phyloP scores from a whole-genome alignment of 805 yeast genomes.

The Suhomyces pyralidae region DNA sequence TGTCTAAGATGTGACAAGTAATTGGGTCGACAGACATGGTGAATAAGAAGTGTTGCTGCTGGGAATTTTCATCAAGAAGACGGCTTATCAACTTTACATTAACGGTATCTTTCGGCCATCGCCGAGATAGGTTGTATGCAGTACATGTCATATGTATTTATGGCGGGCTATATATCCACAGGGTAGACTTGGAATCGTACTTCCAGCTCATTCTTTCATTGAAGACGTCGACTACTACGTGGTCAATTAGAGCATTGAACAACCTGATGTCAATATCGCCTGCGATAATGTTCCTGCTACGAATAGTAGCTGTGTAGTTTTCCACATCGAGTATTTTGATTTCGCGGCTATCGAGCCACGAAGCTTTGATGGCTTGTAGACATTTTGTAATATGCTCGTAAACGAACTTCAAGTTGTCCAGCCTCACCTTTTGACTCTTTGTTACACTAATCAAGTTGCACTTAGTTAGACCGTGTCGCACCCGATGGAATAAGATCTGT shows the following conservation, averaged over 20 bases:
- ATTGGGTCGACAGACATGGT: constrained; percentile 49
- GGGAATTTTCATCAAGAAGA: not conserved
- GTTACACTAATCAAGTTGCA: constrained; percentile 22
- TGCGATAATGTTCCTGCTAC: constrained; percentile 3
- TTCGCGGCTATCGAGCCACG: not conserved
- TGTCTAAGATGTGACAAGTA: constrained; percentile 88
- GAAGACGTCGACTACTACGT: constrained; percentile 13
- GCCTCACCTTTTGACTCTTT: constrained; percentile 19
- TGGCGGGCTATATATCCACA: constrained; percentile 8
- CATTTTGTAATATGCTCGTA: constrained; percentile 11
- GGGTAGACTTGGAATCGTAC: constrained; percentile 14
- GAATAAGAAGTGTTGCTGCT: not conserved
- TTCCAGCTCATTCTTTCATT: constrained; percentile 21
- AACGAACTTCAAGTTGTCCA: constrained; percentile 10
- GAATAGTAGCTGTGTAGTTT: constrained; percentile 13
- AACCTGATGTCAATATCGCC: constrained; percentile 15
- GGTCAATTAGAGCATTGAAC: constrained; percentile 27
- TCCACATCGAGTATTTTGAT: constrained; percentile 11
- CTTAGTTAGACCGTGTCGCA: constrained; percentile 20
- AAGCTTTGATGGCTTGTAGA: not conserved
- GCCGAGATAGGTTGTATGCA: not conserved
- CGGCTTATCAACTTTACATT: not conserved
- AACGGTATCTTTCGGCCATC: not conserved
- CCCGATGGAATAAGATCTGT: constrained; percentile 20
- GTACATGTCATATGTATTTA: not conserved